These are phyloP conservation scores for Avena eriantha DNA, from an alignment of 176 grass and related monocot genomes.

Conservation along the genomic window DNA sequence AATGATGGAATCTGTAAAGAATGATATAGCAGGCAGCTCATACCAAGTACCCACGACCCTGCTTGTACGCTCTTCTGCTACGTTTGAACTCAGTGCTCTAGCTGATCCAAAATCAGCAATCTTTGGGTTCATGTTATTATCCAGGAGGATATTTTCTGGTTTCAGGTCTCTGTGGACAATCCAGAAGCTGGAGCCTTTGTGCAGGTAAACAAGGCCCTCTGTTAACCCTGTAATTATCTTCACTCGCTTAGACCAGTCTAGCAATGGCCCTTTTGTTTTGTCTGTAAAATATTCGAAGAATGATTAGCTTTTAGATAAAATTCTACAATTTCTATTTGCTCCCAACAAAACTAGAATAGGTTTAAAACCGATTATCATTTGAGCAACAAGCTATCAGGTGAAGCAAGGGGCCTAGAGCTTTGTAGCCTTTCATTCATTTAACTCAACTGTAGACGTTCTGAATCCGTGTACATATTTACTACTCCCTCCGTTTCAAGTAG, in stretches of 20 bases:
- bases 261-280: not conserved
- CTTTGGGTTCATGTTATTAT: conserved; percentile 49
- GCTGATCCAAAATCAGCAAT: conserved; percentile 56
- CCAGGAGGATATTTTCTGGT: conserved; percentile 42
- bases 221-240: conserved; percentile 53
- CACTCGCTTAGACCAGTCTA: conserved; percentile 43
- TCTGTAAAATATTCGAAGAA: conserved; percentile 27
- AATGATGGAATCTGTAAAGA: not conserved
- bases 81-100: conserved; percentile 35
- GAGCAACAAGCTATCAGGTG: not conserved
- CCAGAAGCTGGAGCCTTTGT: conserved; percentile 36
- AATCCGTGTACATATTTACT: not conserved
- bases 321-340: not conserved
- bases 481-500: not conserved
- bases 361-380: not conserved
- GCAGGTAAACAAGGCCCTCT: conserved; percentile 53
- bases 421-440: not conserved
- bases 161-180: conserved; percentile 59
- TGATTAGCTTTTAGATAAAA: not conserved
- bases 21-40: not conserved
- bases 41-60: conserved; percentile 58
- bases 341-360: conserved; percentile 7
- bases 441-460: not conserved
- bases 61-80: conserved; percentile 38
- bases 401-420: not conserved